phyloP scores from a whole-genome alignment of 768 basidiomycete genomes.

The Dioszegia crocea region DNA sequence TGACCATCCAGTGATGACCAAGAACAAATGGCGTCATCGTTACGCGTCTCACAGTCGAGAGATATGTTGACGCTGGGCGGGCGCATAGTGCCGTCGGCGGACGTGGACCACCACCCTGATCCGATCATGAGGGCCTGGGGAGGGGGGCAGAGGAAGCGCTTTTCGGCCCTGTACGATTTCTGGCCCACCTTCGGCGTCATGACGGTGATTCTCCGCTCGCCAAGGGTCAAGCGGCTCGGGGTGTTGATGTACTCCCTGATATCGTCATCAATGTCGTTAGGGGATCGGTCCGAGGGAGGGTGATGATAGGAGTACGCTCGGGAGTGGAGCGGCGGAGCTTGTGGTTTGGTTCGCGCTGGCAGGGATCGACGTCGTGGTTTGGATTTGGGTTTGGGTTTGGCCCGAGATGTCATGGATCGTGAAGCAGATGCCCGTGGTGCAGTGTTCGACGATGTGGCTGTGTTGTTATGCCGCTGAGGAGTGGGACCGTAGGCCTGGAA shows the following conservation, averaged over 20 bases:
- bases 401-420: no score
- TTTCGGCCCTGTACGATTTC: constrained; percentile 94
- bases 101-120: constrained; percentile 85
- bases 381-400: no score
- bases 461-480: no score
- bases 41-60: constrained; percentile 83
- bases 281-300: not conserved
- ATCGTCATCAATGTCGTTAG: constrained; percentile 4
- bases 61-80: constrained; percentile 76
- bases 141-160: constrained; percentile 88
- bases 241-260: constrained; percentile 68
- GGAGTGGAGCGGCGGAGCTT: no score
- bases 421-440: no score
- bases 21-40: constrained; percentile 77
- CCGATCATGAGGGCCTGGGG: constrained; percentile 92
- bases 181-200: constrained; percentile 98
- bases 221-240: constrained; percentile 78
- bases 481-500: no score
- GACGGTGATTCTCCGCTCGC: constrained; percentile 89
- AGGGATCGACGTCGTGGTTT: no score
- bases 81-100: constrained; percentile 57
- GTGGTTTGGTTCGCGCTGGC: no score
- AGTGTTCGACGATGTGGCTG: no score
- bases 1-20: constrained; percentile 85
- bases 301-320: not conserved